phyloP scores from a whole-genome alignment of 176 grass and related monocot genomes.

The Bothriochloa decipiens region DNA sequence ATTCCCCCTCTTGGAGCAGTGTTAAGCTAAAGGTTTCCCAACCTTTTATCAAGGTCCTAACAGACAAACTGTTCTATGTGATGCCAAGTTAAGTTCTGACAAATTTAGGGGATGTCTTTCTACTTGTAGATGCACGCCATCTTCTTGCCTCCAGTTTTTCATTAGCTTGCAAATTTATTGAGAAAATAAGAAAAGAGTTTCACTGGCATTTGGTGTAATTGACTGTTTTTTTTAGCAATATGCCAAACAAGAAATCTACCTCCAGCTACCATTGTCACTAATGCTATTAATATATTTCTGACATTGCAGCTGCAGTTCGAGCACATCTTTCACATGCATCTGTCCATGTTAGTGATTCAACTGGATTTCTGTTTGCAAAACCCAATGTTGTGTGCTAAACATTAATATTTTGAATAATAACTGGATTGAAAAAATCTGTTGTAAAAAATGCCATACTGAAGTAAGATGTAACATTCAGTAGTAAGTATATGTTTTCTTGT shows the following conservation, averaged over 20 bases:
- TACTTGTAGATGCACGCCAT: background rate
- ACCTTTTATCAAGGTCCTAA: background rate
- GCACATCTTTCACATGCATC: slow-evolving; percentile 20
- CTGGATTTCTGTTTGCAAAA: slow-evolving; percentile 26
- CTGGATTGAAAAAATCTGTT: background rate
- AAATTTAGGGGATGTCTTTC: background rate
- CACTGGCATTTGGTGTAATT: background rate
- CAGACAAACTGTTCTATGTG: background rate
- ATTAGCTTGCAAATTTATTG: background rate
- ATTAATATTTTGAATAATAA: slow-evolving; percentile 28
- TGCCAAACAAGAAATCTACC: background rate
- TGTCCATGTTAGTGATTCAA: slow-evolving; percentile 29
- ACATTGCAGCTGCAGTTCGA: background rate
- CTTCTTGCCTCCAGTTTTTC: slow-evolving; percentile 3
- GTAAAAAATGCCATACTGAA: slow-evolving; percentile 3
- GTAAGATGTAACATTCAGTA: slow-evolving; percentile 1
- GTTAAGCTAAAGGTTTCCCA: background rate
- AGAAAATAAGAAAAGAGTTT: background rate
- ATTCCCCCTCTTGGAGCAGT: background rate
- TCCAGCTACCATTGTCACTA: background rate
- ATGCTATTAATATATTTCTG: background rate
- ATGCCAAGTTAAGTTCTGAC: background rate
- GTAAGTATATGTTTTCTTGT: slow-evolving; percentile 4
- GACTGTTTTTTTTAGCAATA: slow-evolving; percentile 4
- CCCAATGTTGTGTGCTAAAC: slow-evolving; percentile 11